Percentiles rank a stretch among this genome's conserved stretches.
phyloP scores from a whole-genome alignment of 306 rosid genomes.

The Cicer chorassanicum region DNA sequence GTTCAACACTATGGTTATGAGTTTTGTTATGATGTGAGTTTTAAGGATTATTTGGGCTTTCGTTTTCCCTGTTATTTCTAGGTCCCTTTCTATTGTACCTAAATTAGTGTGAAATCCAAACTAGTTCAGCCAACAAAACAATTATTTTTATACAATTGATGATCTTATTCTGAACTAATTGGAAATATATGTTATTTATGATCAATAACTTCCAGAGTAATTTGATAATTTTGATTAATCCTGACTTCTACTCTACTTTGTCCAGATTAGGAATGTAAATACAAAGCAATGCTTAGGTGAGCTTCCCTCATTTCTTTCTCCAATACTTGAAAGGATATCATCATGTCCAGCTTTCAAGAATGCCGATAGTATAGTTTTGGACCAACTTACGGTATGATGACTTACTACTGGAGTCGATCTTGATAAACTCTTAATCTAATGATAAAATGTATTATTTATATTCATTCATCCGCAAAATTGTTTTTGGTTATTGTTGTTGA shows the following conservation, averaged over 20 bases:
- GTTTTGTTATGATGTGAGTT: conserved; percentile 79
- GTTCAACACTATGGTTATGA: conserved; percentile 96
- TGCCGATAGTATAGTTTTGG: conserved; percentile 59
- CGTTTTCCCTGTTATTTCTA: conserved; percentile 35
- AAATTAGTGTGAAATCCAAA: conserved; percentile 13
- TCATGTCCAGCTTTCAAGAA: conserved; percentile 51
- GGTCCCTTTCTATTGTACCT: conserved; percentile 7
- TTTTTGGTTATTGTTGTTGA: too few relatives aligned
- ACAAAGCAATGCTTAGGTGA: conserved; percentile 69
- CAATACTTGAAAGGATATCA: conserved; percentile 67
- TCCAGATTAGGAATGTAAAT: conserved; percentile 82
- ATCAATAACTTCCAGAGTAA: conserved; percentile 13
- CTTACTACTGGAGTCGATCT: conserved; percentile 16
- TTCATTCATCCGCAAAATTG: background rate
- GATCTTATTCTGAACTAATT: conserved; percentile 27
- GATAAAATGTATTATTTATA: conserved; percentile 2
- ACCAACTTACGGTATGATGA: conserved; percentile 80
- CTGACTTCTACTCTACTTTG: conserved; percentile 22
- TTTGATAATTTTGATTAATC: conserved; percentile 38
- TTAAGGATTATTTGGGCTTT: conserved; percentile 19
- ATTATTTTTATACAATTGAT: conserved; percentile 1
- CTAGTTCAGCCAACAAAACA: conserved; percentile 2
- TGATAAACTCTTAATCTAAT: conserved; percentile 8
- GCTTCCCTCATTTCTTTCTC: conserved; percentile 76
- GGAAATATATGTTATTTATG: conserved; percentile 34